These are phyloP conservation scores for Pittosporum tobira DNA, from an alignment of 129 eudicot species.

Conservation along the genomic window DNA sequence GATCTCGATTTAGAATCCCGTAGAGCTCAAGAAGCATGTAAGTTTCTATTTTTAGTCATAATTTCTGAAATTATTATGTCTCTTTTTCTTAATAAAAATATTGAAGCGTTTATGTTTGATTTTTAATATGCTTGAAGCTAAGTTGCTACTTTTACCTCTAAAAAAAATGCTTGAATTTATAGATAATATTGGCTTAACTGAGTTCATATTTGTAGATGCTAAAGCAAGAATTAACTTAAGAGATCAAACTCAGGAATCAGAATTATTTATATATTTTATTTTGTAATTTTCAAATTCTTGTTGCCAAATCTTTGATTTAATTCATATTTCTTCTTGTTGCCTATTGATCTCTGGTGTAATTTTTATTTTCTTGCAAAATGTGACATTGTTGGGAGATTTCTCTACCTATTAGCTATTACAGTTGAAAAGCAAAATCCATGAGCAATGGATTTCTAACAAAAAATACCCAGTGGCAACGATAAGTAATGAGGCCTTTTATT, in stretches of 20 bases:
- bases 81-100: background rate
- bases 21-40: slow-evolving; percentile 96
- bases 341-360: background rate
- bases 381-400: background rate
- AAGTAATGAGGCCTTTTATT: slow-evolving; percentile 1
- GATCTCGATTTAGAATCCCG: slow-evolving; percentile 87
- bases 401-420: no score
- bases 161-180: background rate
- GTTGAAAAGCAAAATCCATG: no score
- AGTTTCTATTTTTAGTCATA: slow-evolving; percentile 1
- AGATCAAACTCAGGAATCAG: background rate
- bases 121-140: background rate
- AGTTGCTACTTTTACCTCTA: no score
- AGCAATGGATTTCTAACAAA: no score
- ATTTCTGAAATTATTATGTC: background rate
- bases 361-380: background rate
- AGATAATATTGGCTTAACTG: background rate
- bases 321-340: background rate
- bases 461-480: background rate
- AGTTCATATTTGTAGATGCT: no score
- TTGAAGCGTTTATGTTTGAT: background rate
- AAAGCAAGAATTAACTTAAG: background rate
- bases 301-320: no score
- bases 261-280: no score
- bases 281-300: no score